Conservation (phyloP, 2,329 filamentous ascomycete species). For the Bipolaris victoriae region DNA sequence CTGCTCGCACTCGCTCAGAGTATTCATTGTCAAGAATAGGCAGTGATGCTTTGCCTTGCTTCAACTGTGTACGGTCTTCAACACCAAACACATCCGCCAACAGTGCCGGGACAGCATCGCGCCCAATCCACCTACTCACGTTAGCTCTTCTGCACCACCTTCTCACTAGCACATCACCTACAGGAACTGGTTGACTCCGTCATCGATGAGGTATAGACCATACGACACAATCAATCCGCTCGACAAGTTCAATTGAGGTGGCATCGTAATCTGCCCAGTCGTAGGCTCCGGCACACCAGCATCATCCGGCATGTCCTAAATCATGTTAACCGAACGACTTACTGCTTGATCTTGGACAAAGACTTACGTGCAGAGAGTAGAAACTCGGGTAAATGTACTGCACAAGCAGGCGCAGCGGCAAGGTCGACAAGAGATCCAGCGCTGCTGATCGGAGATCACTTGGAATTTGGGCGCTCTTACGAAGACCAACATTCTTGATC, state of each 20-base stretch:
- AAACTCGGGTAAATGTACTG: slow-evolving; percentile 75
- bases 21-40: slow-evolving; percentile 94
- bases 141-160: slow-evolving; percentile 4
- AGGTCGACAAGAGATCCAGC: slow-evolving; percentile 89
- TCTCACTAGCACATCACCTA: slow-evolving; percentile 11
- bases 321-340: slow-evolving; percentile 59
- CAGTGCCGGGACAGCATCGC: slow-evolving; percentile 89
- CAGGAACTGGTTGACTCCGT: slow-evolving; percentile 95
- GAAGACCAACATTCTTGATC: slow-evolving; percentile 80
- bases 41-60: slow-evolving; percentile 86
- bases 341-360: background rate
- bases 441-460: slow-evolving; percentile 87
- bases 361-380: slow-evolving; percentile 40
- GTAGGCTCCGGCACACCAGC: slow-evolving; percentile 83
- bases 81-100: slow-evolving; percentile 89
- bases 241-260: slow-evolving; percentile 82
- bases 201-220: slow-evolving; percentile 94
- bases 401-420: slow-evolving; percentile 86
- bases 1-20: slow-evolving; percentile 81
- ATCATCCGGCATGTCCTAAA: slow-evolving; percentile 96
- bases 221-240: slow-evolving; percentile 87
- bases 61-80: slow-evolving; percentile 79
- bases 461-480: slow-evolving; percentile 49
- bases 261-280: slow-evolving; percentile 87
- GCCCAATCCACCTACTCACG: slow-evolving; percentile 74